These are phyloP conservation scores for Penicillium samsonianum DNA, from an alignment of 495 filamentous ascomycete species.

Conservation along the genomic window DNA sequence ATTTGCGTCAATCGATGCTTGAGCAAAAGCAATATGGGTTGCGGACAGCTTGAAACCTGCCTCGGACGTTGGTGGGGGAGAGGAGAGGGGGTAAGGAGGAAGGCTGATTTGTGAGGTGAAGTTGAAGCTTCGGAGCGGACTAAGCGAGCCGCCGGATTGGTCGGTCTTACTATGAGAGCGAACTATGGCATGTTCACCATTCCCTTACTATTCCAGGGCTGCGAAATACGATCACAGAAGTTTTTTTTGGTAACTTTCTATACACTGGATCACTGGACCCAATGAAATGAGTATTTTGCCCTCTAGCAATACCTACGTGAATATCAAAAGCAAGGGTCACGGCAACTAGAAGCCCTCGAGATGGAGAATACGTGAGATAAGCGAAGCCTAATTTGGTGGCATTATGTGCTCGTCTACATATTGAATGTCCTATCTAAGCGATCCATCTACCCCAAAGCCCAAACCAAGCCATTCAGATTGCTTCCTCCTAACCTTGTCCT, in stretches of 20 bases:
- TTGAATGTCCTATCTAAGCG: not conserved
- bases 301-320: not conserved
- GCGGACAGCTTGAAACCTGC: constrained; percentile 25
- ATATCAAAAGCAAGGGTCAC: not conserved
- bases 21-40: constrained; percentile 11
- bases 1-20: constrained; percentile 24
- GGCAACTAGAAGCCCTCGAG: not conserved
- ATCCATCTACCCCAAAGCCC: not conserved
- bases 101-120: constrained; percentile 37
- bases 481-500: not conserved
- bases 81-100: constrained; percentile 22
- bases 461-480: not conserved
- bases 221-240: not conserved
- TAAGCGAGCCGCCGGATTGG: constrained; percentile 44
- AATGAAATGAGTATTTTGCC: not conserved
- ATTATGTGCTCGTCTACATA: not conserved
- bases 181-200: constrained; percentile 11
- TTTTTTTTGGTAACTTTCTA: not conserved
- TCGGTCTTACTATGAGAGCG: constrained; percentile 14
- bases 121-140: constrained; percentile 47
- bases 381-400: not conserved
- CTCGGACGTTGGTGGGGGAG: constrained; percentile 27
- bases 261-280: not conserved
- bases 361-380: not conserved
- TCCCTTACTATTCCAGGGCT: not conserved